phyloP scores from a whole-genome alignment of 768 basidiomycete species.

The Lactarius akahatsu region DNA sequence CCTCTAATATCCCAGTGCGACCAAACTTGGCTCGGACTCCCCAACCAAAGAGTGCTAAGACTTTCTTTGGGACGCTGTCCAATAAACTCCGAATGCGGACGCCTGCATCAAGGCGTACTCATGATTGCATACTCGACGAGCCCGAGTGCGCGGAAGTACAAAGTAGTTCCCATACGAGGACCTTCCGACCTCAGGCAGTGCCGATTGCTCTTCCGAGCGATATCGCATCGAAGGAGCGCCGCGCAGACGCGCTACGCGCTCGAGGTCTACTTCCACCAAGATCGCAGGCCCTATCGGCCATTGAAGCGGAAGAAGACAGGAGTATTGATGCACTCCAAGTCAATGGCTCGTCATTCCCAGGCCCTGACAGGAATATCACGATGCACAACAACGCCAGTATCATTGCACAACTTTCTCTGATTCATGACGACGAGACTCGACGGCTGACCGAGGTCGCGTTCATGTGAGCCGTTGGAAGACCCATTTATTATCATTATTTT shows the following conservation, averaged over 20 bases:
- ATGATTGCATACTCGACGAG: neutral
- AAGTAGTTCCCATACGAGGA: neutral
- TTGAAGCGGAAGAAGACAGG: conserved; percentile 26
- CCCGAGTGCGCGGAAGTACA: neutral
- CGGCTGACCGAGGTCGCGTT: conserved; percentile 74
- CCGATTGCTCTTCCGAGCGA: conserved; percentile 18
- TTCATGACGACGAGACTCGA: conserved; percentile 67
- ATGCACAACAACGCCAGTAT: conserved; percentile 63
- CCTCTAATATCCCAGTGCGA: neutral
- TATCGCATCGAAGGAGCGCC: conserved; percentile 19
- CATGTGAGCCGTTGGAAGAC: conserved; percentile 32
- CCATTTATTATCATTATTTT: neutral
- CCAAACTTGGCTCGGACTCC: neutral
- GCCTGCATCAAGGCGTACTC: neutral
- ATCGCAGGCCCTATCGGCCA: conserved; percentile 16
- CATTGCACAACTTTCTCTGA: conserved; percentile 48
- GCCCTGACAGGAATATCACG: conserved; percentile 42
- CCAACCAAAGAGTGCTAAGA: conserved; percentile 4
- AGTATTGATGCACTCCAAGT: conserved; percentile 10
- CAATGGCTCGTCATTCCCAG: neutral
- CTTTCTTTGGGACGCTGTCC: conserved; percentile 12
- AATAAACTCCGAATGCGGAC: conserved; percentile 18
- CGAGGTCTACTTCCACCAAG: conserved; percentile 24
- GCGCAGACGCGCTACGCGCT: conserved; percentile 26
- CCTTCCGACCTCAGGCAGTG: conserved; percentile 8